phyloP scores from a whole-genome alignment of 2,329 filamentous ascomycete genomes.

The Teratosphaeria destructans region DNA sequence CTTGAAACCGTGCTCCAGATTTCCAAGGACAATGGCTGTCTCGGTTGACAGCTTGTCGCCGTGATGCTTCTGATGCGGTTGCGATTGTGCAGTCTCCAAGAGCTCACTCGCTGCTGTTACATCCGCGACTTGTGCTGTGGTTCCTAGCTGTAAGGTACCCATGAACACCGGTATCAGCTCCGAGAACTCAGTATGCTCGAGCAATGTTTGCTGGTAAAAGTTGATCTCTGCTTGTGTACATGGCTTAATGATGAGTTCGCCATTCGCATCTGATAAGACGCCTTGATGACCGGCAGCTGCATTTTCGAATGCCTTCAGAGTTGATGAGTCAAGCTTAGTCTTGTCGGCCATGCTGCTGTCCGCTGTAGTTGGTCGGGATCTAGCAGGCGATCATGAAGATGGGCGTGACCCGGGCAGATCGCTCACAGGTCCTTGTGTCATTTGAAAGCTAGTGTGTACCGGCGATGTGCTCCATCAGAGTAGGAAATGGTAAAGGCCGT shows the following conservation, averaged over 20 bases:
- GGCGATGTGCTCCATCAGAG: not conserved
- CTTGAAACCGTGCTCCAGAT: constrained; percentile 69
- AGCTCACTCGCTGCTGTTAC: constrained; percentile 7
- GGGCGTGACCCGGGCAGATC: not conserved
- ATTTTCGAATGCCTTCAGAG: constrained; percentile 59
- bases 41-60: constrained; percentile 64
- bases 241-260: constrained; percentile 85
- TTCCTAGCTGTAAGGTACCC: constrained; percentile 63
- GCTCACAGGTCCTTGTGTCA: not conserved
- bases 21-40: constrained; percentile 73
- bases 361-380: not conserved
- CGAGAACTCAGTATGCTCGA: constrained; percentile 61
- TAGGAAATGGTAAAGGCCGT: not conserved
- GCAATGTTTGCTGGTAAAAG: constrained; percentile 70
- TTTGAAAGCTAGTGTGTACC: not conserved
- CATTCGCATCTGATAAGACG: constrained; percentile 72
- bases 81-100: constrained; percentile 18
- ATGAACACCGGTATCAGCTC: constrained; percentile 77
- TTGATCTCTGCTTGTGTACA: constrained; percentile 76
- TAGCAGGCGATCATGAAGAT: not conserved
- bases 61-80: constrained; percentile 29
- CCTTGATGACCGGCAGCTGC: constrained; percentile 84
- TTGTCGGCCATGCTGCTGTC: constrained; percentile 4
- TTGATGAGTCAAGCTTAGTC: constrained; percentile 26
- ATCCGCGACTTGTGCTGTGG: constrained; percentile 24